Conservation (phyloP, 257 asterid species). For the Capsicum chinense region DNA sequence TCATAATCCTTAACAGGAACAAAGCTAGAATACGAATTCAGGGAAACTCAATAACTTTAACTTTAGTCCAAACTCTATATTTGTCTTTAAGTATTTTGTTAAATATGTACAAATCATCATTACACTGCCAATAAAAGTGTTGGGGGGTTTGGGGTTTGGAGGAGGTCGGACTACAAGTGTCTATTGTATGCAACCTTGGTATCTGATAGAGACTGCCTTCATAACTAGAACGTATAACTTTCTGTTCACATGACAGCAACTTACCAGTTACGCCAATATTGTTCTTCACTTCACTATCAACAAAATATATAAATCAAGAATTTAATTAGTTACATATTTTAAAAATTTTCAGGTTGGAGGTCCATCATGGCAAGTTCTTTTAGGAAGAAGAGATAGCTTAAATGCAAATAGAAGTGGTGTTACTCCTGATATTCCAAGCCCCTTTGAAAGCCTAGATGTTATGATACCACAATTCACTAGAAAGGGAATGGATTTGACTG, state of each 20-base stretch:
- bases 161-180: no score
- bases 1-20: background rate
- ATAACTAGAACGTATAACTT: no score
- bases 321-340: background rate
- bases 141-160: no score
- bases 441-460: conserved; percentile 25
- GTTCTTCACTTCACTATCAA: no score
- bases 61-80: background rate
- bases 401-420: conserved; percentile 42
- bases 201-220: no score
- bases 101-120: no score
- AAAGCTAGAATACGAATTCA: background rate
- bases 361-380: conserved; percentile 40
- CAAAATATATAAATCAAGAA: no score
- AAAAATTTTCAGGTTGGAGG: conserved; percentile 37
- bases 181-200: no score
- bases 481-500: conserved; percentile 39
- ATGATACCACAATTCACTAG: conserved; percentile 32
- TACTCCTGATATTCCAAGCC: conserved; percentile 34
- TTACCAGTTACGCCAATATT: no score
- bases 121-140: no score
- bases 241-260: no score
- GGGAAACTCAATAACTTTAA: background rate
- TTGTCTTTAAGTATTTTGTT: background rate
- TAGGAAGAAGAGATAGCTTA: conserved; percentile 46